Evolutionary conservation across 805 yeast species (phyloP), one percentile per base, ranked within the genome.

Genomic region (Tetrapisispora phaffii): DNA sequence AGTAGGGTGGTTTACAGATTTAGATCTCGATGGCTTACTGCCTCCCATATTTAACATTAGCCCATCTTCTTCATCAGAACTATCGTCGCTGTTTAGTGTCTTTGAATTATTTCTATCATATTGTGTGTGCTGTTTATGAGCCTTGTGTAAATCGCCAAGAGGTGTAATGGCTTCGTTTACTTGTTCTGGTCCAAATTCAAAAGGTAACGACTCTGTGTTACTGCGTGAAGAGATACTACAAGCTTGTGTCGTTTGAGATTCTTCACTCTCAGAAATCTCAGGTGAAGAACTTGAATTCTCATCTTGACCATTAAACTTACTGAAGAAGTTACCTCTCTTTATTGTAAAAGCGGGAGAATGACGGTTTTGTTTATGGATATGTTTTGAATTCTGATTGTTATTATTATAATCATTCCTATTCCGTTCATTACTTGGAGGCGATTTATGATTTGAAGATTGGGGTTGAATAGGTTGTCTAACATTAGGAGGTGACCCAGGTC

Each of bases 101-200:
- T 39, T 26, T 9, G 10, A 19, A 26, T 35, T 8, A n/a, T 42
- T 40, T 13, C 33, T 42, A 16, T 40, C 44, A 37, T 48, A 34
- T 36, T 44, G 44, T 13, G 48, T 45, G 23, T 50, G 34, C 8
- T 47, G 44, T 15, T 36, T 44, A 19, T 39, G 50, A 26, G 41
- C 26, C 19, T 42, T 46, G 20, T 48, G 40, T 4, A 52, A 20
- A 32, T 59, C 58, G 36, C 58, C 45, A 45, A 58, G 39, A 13
- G 61, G 56, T 16, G 57, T 36, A 9, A 49, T 50, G 35, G 59
- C 57, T 4, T 54, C 59, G 42, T 52, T 53, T 26, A 48, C 57
- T 7, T 60, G 55, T 19, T 60, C 63, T n/a, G 56, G 46, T 7
- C 55, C 63, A 47, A 62, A 62, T 46, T 63, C 65, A 48, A 57